Conservation (phyloP, 78 protist species). For the Paulinella micropora region DNA sequence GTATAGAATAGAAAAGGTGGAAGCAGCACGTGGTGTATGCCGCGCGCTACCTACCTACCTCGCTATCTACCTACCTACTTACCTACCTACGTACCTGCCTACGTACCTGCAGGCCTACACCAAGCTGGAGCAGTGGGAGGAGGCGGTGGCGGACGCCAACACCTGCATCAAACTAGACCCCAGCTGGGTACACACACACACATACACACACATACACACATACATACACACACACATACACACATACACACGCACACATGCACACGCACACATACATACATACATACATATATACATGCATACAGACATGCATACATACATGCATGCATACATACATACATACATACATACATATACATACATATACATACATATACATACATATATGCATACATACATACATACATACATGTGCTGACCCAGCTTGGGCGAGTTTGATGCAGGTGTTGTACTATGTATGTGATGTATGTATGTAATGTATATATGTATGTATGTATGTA, state of each 20-base stretch:
- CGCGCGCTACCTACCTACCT: no score
- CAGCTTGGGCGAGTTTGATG: no score
- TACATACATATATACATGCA: neutral
- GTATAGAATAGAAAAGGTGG: no score
- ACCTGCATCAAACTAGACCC: no score
- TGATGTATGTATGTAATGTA: no score
- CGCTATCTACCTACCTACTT: no score
- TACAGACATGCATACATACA: neutral
- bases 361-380: neutral
- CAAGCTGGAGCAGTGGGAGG: no score
- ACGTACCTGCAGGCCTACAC: no score
- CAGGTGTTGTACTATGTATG: no score
- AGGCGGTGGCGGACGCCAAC: no score
- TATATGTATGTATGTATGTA: neutral
- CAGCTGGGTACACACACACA: neutral
- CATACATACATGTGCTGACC: neutral
- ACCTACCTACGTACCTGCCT: no score
- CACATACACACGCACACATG: neutral
- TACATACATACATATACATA: neutral
- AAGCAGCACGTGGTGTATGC: no score
- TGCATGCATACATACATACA: neutral
- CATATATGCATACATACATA: neutral
- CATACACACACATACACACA: neutral
- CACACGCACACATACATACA: neutral
- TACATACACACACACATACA: neutral